Conservation (phyloP, 1,284 basidiomycete species). For the Moesziomyces aphidis region DNA sequence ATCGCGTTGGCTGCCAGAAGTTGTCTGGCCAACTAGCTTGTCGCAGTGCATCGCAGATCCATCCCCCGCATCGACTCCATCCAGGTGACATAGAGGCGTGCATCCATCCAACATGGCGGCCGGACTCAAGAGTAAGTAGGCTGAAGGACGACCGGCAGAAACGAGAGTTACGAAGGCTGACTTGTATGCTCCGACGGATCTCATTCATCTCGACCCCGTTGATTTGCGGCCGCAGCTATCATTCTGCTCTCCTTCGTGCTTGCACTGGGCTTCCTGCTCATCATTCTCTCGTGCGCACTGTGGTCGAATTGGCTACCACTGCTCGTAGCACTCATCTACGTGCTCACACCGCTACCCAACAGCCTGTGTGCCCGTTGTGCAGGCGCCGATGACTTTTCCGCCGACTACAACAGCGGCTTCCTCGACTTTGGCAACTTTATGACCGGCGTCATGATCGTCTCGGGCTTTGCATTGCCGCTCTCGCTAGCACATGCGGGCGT, state of each 20-base stretch:
- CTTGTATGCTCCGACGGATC: too few species aligned
- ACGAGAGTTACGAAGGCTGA: too few species aligned
- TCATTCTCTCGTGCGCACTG: constrained; percentile 96
- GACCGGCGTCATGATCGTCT: constrained; percentile 85
- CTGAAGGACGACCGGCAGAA: too few species aligned
- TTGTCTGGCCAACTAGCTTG: neutral
- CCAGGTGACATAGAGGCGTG: neutral
- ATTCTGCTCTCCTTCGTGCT: constrained; percentile 82
- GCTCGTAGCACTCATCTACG: constrained; percentile 93
- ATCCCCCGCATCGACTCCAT: constrained; percentile 9
- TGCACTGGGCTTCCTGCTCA: constrained; percentile 93
- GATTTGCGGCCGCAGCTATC: constrained; percentile 50
- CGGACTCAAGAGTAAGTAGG: constrained; percentile 55
- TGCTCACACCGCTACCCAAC: constrained; percentile 94
- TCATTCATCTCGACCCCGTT: too few species aligned
- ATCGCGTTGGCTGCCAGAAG: neutral
- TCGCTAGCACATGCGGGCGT: constrained; percentile 91
- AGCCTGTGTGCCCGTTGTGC: constrained; percentile 75
- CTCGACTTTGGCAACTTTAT: constrained; percentile 94
- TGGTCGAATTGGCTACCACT: constrained; percentile 98
- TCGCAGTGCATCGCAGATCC: neutral
- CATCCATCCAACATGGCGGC: constrained; percentile 48
- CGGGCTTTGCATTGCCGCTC: constrained; percentile 91
- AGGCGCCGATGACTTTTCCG: constrained; percentile 72
- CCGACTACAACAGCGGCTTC: constrained; percentile 72